A percentile compares a stretch with the other conserved stretches of the same genome.
Evolutionary conservation across 2,329 filamentous ascomycete species (phyloP).

Genomic region (Penicillium decumbens): DNA sequence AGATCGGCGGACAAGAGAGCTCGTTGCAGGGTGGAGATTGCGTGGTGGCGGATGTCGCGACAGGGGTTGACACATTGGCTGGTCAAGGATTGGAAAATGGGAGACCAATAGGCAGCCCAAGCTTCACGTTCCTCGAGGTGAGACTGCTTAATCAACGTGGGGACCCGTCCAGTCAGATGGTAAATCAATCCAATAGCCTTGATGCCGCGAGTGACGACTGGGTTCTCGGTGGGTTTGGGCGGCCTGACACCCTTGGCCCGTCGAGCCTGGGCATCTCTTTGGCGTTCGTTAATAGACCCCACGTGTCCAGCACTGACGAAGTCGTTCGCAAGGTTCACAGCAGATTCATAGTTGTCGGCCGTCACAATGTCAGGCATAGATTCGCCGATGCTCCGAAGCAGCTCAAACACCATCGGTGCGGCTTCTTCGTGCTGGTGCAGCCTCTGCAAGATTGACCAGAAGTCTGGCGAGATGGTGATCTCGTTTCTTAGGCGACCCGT

Average conservation of each 20-base stretch:
- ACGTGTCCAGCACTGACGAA: slow-evolving; percentile 81
- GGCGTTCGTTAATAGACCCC: slow-evolving; percentile 65
- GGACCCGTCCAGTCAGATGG: slow-evolving; percentile 73
- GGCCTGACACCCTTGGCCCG: slow-evolving; percentile 52
- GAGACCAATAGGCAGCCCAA: slow-evolving; percentile 97
- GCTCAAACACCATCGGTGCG: slow-evolving; percentile 74
- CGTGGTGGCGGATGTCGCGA: slow-evolving; percentile 83
- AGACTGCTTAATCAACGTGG: slow-evolving; percentile 83
- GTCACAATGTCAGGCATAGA: slow-evolving; percentile 75
- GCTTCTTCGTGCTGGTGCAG: slow-evolving; percentile 66
- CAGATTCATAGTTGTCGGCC: slow-evolving; percentile 91
- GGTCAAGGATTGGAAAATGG: slow-evolving; percentile 83
- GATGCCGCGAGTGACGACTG: slow-evolving; percentile 69
- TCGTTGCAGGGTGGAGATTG: slow-evolving; percentile 79
- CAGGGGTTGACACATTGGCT: slow-evolving; percentile 92
- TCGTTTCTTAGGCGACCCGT: slow-evolving; percentile 78
- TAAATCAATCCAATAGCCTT: slow-evolving; percentile 79
- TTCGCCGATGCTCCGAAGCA: slow-evolving; percentile 73
- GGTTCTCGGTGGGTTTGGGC: slow-evolving; percentile 59
- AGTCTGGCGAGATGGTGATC: slow-evolving; percentile 93
- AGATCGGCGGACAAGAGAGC: slow-evolving; percentile 80
- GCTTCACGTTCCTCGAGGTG: slow-evolving; percentile 86
- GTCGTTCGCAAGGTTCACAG: slow-evolving; percentile 76
- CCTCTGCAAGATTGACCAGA: slow-evolving; percentile 83
- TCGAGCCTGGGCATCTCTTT: slow-evolving; percentile 53